These are phyloP conservation scores for Lichtheimia ornata DNA, from an alignment of 371 early-diverging fungal genomes.

Conservation along the genomic window DNA sequence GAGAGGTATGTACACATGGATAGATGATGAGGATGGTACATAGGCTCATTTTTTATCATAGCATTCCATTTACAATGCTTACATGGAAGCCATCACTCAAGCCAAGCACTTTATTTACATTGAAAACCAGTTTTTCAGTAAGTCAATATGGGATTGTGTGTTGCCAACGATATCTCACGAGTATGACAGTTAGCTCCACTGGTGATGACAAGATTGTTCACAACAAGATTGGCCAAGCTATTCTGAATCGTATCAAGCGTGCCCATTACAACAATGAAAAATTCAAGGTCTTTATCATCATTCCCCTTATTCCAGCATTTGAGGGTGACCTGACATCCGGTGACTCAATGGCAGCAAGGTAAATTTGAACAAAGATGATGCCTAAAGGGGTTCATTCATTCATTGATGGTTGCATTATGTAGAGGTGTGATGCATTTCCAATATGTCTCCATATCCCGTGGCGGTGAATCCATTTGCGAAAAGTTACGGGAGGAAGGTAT, in stretches of 20 bases:
- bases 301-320: conserved; percentile 93
- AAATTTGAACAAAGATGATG: background rate
- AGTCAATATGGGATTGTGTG: conserved; percentile 11
- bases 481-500: conserved; percentile 69
- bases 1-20: conserved; percentile 38
- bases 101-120: conserved; percentile 91
- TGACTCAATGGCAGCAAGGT: conserved; percentile 74
- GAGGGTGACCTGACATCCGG: conserved; percentile 78
- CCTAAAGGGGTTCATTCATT: background rate
- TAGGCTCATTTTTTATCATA: conserved; percentile 23
- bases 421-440: conserved; percentile 82
- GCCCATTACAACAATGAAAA: conserved; percentile 69
- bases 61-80: conserved; percentile 85
- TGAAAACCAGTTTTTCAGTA: conserved; percentile 96
- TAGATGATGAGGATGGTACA: background rate
- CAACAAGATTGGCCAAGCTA: conserved; percentile 58
- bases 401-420: background rate
- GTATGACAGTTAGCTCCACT: conserved; percentile 36
- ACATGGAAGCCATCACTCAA: conserved; percentile 73
- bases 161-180: background rate
- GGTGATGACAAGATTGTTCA: conserved; percentile 44
- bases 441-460: conserved; percentile 81
- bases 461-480: conserved; percentile 70
- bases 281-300: conserved; percentile 83
- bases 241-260: conserved; percentile 77